A percentile compares a stretch with the other conserved stretches of the same genome.
Evolutionary conservation across 768 basidiomycete genomes (phyloP).

Genomic region (Chalciporus sphaerocephalus): DNA sequence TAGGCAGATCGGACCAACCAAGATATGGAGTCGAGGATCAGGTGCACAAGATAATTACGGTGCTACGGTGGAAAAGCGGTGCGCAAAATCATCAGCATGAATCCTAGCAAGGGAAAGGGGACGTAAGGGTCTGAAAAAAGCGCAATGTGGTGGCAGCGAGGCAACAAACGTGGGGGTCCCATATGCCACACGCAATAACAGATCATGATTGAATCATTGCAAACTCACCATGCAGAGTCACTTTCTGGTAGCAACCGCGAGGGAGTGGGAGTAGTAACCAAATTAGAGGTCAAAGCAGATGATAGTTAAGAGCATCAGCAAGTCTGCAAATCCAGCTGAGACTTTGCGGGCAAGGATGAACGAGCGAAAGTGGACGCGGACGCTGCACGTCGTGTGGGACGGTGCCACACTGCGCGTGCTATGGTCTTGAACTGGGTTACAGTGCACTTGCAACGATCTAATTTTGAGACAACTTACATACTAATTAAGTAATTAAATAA

Average conservation of each 20-base stretch:
- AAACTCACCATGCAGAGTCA: constrained; percentile 26
- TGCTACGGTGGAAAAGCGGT: constrained; percentile 20
- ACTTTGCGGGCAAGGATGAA: constrained; percentile 8
- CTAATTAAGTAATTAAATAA: constrained; percentile 3
- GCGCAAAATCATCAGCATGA: constrained; percentile 13
- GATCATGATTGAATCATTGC: constrained; percentile 6
- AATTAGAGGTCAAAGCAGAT: constrained; percentile 7
- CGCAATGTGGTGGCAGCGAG: constrained; percentile 27
- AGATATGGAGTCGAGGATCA: constrained; percentile 28
- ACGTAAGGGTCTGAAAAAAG: constrained; percentile 8
- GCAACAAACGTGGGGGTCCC: constrained; percentile 17
- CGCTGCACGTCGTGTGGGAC: constrained; percentile 16
- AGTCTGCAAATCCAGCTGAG: constrained; percentile 7
- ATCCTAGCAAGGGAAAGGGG: constrained; percentile 8
- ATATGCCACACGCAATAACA: constrained; percentile 2
- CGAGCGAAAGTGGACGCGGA: constrained; percentile 16
- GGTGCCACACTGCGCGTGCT: background rate
- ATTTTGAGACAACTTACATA: constrained; percentile 4
- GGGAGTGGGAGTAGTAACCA: constrained; percentile 3
- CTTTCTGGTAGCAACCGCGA: constrained; percentile 10
- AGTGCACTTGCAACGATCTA: background rate
- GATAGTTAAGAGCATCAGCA: constrained; percentile 27
- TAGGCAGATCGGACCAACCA: constrained; percentile 20
- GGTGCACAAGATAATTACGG: constrained; percentile 27
- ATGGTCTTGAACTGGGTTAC: background rate